These are phyloP conservation scores for Clavariopsis aquatica DNA, from an alignment of 495 filamentous ascomycete species.

Conservation along the genomic window DNA sequence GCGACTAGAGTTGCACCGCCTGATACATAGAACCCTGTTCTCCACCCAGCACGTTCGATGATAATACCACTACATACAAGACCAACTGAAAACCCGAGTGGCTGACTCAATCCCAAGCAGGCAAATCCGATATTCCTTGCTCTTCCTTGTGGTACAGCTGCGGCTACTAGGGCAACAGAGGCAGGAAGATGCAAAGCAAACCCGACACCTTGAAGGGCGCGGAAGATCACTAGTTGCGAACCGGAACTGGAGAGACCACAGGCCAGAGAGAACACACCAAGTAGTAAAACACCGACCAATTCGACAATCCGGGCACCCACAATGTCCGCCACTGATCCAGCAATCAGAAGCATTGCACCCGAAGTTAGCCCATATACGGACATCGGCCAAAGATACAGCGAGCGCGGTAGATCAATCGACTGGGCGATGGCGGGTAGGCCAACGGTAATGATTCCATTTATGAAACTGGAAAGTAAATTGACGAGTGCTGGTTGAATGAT, in stretches of 20 bases:
- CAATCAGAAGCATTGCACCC: conserved; percentile 53
- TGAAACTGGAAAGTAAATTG: conserved; percentile 27
- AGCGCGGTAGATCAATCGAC: conserved; percentile 14
- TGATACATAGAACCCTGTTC: conserved; percentile 52
- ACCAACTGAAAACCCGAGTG: conserved; percentile 57
- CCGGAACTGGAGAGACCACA: conserved; percentile 51
- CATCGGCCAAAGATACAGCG: conserved; percentile 22
- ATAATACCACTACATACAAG: conserved; percentile 58
- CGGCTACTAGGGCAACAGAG: conserved; percentile 53
- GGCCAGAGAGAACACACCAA: conserved; percentile 50
- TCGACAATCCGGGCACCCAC: conserved; percentile 51
- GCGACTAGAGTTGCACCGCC: conserved; percentile 44
- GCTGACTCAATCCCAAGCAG: conserved; percentile 52
- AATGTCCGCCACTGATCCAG: conserved; percentile 56
- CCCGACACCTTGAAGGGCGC: conserved; percentile 53
- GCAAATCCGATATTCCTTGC: conserved; percentile 57
- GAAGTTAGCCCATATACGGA: conserved; percentile 44
- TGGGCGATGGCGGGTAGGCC: conserved; percentile 23
- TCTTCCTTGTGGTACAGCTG: conserved; percentile 48
- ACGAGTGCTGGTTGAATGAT: conserved; percentile 24
- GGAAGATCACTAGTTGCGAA: conserved; percentile 55
- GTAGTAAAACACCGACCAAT: conserved; percentile 51
- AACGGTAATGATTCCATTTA: conserved; percentile 21
- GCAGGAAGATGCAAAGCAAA: conserved; percentile 55
- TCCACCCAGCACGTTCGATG: conserved; percentile 51